Evolutionary conservation across 305 asterid species (phyloP), one percentile per base, ranked within the genome.

Genomic region (Solanum chacoense): DNA sequence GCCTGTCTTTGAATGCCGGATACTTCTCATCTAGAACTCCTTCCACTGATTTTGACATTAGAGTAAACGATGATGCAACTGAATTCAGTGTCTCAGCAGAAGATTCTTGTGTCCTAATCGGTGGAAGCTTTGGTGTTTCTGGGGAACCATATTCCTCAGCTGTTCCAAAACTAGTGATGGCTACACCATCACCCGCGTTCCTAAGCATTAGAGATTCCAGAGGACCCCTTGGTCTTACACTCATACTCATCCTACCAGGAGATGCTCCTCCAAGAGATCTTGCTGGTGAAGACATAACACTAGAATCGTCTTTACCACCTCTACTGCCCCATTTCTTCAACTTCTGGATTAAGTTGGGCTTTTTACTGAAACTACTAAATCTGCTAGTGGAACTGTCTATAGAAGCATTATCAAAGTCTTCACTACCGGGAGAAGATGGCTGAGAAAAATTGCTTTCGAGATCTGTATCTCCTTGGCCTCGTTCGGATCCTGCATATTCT

Each of bases 401-500:
- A 14, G 99, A 98, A 73, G 92, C 86, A 59, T 92, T 95, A 59
- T 96, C 99, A 28, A 98, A 96, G 92, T 98, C 99, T 87, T 96
- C 99, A 89, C 99, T 96, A 65, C 98, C 99, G 36, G 98, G 97
- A 20, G 99, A 97, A 18, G 94, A 94, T 59, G 96, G 96, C 72
- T 95, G 98, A 13, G 95, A 93, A 50, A 95, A 96, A 91, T 96
- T 95, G 96, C 99, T 98, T 85, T 95, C 99, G 59, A 94, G 88
- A 91, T 97, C 99, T 1, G 99, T 96, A 90, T 97, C 99, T 11
- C 98, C 99, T 90, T 95, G 98, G 34, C 99, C 99, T 59, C 99
- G 98, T 91, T 97, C 99, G 22, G 99, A 97, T 86, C 97, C 99
- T 59, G 99, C 98, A 35, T 95, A 98, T 88, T 98, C 99, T 85